Base-by-base conservation (phyloP, 2,329 filamentous ascomycete genomes). In the Talaromyces rugulosus region DNA sequence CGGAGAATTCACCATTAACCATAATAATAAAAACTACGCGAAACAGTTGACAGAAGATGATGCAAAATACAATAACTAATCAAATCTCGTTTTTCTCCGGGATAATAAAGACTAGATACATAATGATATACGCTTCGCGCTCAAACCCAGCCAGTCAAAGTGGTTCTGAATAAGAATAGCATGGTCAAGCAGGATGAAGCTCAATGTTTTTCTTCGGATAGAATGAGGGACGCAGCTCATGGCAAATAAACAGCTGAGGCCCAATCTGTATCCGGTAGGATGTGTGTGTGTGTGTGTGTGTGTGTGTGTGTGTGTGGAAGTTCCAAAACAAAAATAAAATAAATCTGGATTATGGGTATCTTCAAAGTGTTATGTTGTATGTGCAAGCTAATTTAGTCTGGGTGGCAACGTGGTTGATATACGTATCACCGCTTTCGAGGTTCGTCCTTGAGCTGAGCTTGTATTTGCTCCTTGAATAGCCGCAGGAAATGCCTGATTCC, bases 381-480 rank as follows among this genome's bases (percentile, higher is more conserved):
- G 33, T 36, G 33, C 1, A 12, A 12, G 5, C 18, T 47, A 47
- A 47, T 11, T 16, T 47, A 23, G 18, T 47, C 7, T 42, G 40
- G 4, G 11, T 42, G n/a, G 14, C 12, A 42, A 42, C 14, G 40
- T 16, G 44, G 50, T n/a, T 53, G 12, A 31, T n/a, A 42, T 53
- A 28, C 16, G 62, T 56, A 75, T 18, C 66, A 55, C 58, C 72
- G 74, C 50, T 71, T 72, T 34, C 68, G 67, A 14, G 74, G 70
- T 31, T 72, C 74, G 34, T 75, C 74, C 61, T 75, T 78, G 47
- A 77, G 67, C 54, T 78, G 77, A 53, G 76, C 74, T 66, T 75
- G 74, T 55, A 79, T 65, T 61, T 79, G 77, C 64, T 79, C 76
- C 66, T 72, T 77, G 67, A 79, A 79, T 56, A 76, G 70, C 18